Percentiles rank a stretch among this genome's conserved stretches.
These are phyloP conservation scores for Dactylellina drechsleri DNA, from an alignment of 2,329 filamentous ascomycete genomes.

Conservation along the genomic window DNA sequence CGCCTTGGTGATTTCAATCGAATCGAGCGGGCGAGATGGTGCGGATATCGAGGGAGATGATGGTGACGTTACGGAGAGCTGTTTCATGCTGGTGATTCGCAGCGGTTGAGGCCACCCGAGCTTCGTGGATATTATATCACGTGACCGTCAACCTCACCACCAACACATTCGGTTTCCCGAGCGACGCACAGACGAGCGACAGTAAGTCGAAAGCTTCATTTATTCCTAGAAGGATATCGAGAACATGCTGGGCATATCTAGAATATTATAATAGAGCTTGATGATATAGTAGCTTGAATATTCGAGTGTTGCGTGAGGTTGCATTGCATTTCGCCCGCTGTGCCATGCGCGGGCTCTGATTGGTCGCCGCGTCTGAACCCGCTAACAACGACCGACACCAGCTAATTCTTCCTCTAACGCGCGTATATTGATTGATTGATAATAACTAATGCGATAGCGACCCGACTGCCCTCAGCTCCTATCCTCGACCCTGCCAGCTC, in stretches of 20 bases:
- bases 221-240: no score
- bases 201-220: background rate
- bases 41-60: background rate
- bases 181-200: background rate
- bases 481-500: background rate
- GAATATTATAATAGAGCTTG: no score
- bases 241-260: no score
- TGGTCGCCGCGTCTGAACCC: conserved; percentile 36
- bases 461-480: background rate
- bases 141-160: conserved; percentile 10
- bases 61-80: background rate
- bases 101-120: conserved; percentile 10
- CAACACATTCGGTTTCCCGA: conserved; percentile 7
- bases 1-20: no score
- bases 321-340: conserved; percentile 19
- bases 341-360: conserved; percentile 26
- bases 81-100: no score
- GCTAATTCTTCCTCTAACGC: conserved; percentile 19
- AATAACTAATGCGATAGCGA: background rate
- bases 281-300: background rate
- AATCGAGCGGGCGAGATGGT: background rate
- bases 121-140: conserved; percentile 1
- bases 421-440: conserved; percentile 42
- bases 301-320: conserved; percentile 7
- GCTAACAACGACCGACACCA: conserved; percentile 8